Percentiles rank a stretch among this genome's conserved stretches.
Conservation (phyloP, 2,329 filamentous ascomycete species). For the Xylariaceae sp. region DNA sequence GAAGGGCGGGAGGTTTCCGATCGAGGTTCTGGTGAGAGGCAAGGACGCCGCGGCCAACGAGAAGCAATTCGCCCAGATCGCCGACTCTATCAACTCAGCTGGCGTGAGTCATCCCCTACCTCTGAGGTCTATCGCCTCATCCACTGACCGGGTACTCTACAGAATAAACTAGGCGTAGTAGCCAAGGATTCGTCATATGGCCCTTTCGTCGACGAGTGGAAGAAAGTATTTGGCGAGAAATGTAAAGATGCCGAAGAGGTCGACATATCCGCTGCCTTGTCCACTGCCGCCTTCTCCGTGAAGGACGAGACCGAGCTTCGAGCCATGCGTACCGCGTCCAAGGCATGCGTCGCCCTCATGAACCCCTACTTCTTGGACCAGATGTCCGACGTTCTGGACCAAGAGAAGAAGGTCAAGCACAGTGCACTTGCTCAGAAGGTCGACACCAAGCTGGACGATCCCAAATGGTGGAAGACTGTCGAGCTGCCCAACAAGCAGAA, state of each 20-base stretch:
- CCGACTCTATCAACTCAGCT: constrained; percentile 78
- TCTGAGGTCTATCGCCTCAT: constrained; percentile 1
- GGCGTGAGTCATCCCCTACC: constrained; percentile 54
- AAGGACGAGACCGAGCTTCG: constrained; percentile 94
- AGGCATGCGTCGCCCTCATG: constrained; percentile 90
- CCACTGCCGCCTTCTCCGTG: constrained; percentile 74
- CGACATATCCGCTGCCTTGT: constrained; percentile 76
- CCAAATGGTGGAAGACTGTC: constrained; percentile 84
- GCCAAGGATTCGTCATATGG: constrained; percentile 78
- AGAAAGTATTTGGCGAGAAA: constrained; percentile 67
- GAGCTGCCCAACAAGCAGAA: constrained; percentile 63
- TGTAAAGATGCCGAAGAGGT: constrained; percentile 84
- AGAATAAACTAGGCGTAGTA: constrained; percentile 86
- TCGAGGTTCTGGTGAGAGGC: constrained; percentile 85
- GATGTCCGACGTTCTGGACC: constrained; percentile 92
- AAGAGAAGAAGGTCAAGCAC: constrained; percentile 96
- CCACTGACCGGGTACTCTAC: constrained; percentile 9
- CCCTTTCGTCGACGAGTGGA: constrained; percentile 95
- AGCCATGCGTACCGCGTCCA: constrained; percentile 87
- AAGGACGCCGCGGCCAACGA: constrained; percentile 90
- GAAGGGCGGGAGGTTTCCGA: constrained; percentile 83
- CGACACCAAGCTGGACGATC: constrained; percentile 83
- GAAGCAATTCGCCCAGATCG: constrained; percentile 77
- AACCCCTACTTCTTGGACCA: constrained; percentile 96
- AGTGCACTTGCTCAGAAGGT: constrained; percentile 79